phyloP scores from a whole-genome alignment of 495 filamentous ascomycete species.

The Darksidea phi region DNA sequence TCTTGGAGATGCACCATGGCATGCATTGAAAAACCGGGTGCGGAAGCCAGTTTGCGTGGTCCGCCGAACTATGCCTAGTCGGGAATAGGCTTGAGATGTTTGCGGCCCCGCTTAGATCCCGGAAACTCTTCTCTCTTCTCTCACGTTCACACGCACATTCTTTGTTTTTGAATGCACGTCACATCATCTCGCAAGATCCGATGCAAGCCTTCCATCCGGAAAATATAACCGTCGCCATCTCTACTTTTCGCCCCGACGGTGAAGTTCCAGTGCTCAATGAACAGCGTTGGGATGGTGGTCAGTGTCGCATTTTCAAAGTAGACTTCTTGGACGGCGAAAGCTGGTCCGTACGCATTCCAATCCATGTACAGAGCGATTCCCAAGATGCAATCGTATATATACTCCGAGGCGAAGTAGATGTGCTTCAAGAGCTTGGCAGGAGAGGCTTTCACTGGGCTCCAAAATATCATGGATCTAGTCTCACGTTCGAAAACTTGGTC shows the following conservation, averaged over 20 bases:
- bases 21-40: too few relatives aligned
- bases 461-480: conserved; percentile 8
- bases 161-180: too few relatives aligned
- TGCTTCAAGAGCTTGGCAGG: conserved; percentile 6
- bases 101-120: too few relatives aligned
- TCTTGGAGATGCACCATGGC: too few relatives aligned
- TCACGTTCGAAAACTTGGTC: conserved; percentile 11
- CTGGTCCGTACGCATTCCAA: conserved; percentile 13
- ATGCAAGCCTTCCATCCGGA: conserved; percentile 14
- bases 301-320: conserved; percentile 18
- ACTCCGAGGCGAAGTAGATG: conserved; percentile 4
- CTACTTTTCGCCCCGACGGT: conserved; percentile 5
- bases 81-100: too few relatives aligned
- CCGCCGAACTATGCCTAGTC: too few relatives aligned
- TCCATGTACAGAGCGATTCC: conserved; percentile 12
- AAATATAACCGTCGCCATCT: conserved; percentile 17
- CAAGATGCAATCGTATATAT: conserved; percentile 10
- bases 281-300: conserved; percentile 5
- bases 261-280: conserved; percentile 13
- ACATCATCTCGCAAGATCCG: too few relatives aligned
- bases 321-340: conserved; percentile 19
- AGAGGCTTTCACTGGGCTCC: conserved; percentile 14
- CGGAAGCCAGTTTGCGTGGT: too few relatives aligned
- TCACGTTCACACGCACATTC: too few relatives aligned
- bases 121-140: too few relatives aligned